A percentile compares a stretch with the other conserved stretches of the same genome.
Evolutionary conservation across 495 filamentous ascomycete genomes (phyloP).

Genomic region (Tuber indicum): DNA sequence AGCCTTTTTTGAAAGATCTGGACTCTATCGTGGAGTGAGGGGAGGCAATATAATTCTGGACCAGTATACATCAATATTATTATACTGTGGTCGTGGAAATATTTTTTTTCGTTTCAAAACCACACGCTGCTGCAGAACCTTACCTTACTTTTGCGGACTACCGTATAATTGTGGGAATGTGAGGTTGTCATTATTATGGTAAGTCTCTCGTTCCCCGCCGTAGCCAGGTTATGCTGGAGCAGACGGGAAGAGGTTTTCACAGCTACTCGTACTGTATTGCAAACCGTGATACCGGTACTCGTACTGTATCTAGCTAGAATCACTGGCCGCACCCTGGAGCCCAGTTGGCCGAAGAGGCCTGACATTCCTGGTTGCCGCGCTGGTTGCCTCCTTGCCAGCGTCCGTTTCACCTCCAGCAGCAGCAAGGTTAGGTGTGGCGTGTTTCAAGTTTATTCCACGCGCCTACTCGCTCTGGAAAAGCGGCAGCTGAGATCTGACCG

Average conservation of each 20-base stretch:
- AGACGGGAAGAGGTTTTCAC: neutral
- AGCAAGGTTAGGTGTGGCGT: neutral
- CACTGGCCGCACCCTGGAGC: neutral
- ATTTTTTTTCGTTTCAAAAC: neutral
- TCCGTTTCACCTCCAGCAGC: constrained; percentile 1
- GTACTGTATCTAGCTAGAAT: no score
- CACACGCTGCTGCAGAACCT: neutral
- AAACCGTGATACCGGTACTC: no score
- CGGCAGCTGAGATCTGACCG: neutral
- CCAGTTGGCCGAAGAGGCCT: neutral
- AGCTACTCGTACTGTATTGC: no score
- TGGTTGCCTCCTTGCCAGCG: neutral
- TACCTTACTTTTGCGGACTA: neutral
- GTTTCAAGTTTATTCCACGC: constrained; percentile 1
- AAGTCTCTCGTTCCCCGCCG: neutral
- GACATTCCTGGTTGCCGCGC: neutral
- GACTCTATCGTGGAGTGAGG: neutral
- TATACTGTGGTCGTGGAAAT: neutral
- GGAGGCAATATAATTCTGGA: neutral
- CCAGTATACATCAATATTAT: neutral
- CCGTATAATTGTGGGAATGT: neutral
- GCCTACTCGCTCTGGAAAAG: neutral
- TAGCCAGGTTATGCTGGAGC: neutral
- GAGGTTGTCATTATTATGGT: neutral
- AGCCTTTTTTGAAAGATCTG: neutral